Evolutionary conservation across 306 rosid species (phyloP), one percentile per base, ranked within the genome.

Genomic region (Castanea crenata): DNA sequence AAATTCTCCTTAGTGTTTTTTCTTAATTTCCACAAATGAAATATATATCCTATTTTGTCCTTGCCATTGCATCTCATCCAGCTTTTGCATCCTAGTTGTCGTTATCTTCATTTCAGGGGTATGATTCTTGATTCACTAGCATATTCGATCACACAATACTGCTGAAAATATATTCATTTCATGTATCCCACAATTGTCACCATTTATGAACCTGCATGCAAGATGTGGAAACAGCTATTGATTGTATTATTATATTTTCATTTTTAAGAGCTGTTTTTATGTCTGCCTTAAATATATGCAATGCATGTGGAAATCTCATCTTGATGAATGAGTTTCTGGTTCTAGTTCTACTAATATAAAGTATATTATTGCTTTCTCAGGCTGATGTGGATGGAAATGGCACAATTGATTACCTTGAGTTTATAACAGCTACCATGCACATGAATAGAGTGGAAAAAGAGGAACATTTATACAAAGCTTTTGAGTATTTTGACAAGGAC

Each of bases 351-450:
- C 70, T 44, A 49, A 69, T 29, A 31, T 73, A 75, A 61, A 38
- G 25, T 46, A 62, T 71, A 73, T 55, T 65, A 76, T 69, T 81
- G 79, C 54, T 72, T 6, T 90, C 76, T 75, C 94, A 92, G 99
- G 99, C 99, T 11, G 99, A 94, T 61, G 97, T 94, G 68, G 97
- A 94, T 70, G 99, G 99, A 74, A 91, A 94, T 73, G 99, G 99
- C 73, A 76, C 95, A 19, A 92, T 94, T 64, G 99, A 94, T 80
- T 94, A 94, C 83, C 87, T 91, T 18, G 99, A 94, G 87, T 94
- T 94, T 80, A 94, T 92, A 86, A 88, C 97, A 3, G 99, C 99
- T 23, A 94, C 97, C 7, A 92, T 94, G 99, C 97, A 92, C 89
- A 87, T 92, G 89, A 94, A 94, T 78, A 87, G 99, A 91, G 68